phyloP scores from a whole-genome alignment of 768 basidiomycete species.

The Lactifluus subvellereus region DNA sequence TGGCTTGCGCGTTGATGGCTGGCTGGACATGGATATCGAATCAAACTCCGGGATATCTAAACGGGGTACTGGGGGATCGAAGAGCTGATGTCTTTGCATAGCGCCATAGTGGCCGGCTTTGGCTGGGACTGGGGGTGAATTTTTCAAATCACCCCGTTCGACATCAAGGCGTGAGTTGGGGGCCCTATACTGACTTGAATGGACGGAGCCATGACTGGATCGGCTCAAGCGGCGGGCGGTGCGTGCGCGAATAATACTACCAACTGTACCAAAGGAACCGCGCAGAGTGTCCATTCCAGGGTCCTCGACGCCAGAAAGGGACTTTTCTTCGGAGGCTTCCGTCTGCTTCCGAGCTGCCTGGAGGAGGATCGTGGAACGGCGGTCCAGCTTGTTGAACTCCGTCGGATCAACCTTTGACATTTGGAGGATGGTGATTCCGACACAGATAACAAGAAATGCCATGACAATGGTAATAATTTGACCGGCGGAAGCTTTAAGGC shows the following conservation, averaged over 20 bases:
- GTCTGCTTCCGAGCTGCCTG: constrained; percentile 75
- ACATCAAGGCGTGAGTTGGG: constrained; percentile 28
- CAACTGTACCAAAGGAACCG: constrained; percentile 86
- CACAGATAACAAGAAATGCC: constrained; percentile 86
- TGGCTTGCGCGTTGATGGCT: constrained; percentile 33
- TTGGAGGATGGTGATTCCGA: constrained; percentile 93
- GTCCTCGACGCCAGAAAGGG: constrained; percentile 61
- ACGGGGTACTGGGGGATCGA: constrained; percentile 76
- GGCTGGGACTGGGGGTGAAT: constrained; percentile 12
- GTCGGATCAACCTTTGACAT: constrained; percentile 92
- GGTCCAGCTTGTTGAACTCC: constrained; percentile 70
- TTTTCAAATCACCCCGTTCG: constrained; percentile 44
- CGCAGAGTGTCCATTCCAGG: constrained; percentile 90
- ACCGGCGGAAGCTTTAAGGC: constrained; percentile 66
- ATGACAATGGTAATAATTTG: constrained; percentile 88
- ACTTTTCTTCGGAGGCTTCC: constrained; percentile 63
- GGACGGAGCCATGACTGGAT: constrained; percentile 39
- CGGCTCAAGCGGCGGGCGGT: constrained; percentile 28
- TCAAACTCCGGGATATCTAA: constrained; percentile 35
- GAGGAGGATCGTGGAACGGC: constrained; percentile 84
- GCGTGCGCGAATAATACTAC: constrained; percentile 66
- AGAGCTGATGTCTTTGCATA: constrained; percentile 79
- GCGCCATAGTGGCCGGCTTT: constrained; percentile 28
- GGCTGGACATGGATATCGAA: constrained; percentile 34
- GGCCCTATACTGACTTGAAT: constrained; percentile 1